Conservation (phyloP, 352 stramenopile genomes). For the Globisporangium cederbergense region DNA sequence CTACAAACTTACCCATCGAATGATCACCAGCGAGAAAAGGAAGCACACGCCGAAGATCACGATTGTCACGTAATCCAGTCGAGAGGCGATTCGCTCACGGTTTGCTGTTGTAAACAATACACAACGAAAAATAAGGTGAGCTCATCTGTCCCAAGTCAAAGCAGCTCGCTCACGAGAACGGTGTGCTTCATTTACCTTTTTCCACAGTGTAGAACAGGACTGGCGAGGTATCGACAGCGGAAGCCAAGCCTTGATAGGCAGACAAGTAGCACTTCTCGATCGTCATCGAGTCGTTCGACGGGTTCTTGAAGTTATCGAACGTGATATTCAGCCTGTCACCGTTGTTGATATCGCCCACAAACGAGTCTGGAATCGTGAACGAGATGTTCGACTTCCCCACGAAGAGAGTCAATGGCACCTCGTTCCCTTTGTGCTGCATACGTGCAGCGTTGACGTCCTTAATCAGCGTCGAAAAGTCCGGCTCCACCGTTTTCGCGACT, state of each 20-base stretch:
- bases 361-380: conserved; percentile 66
- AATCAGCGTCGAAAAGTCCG: conserved; percentile 56
- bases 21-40: conserved; percentile 80
- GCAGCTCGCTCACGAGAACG: background rate
- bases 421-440: conserved; percentile 29
- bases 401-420: conserved; percentile 40
- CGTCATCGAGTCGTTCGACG: conserved; percentile 47
- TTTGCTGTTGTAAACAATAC: conserved; percentile 21
- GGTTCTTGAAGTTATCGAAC: conserved; percentile 65
- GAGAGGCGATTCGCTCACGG: conserved; percentile 49
- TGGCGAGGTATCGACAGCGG: conserved; percentile 59
- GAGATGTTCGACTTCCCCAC: conserved; percentile 63
- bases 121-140: background rate
- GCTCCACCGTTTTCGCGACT: conserved; percentile 53
- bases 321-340: conserved; percentile 62
- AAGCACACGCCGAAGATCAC: conserved; percentile 78
- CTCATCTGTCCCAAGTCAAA: background rate
- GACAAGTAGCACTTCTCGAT: conserved; percentile 73
- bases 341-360: conserved; percentile 64
- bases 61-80: conserved; percentile 66
- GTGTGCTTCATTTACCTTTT: conserved; percentile 18
- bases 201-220: conserved; percentile 40
- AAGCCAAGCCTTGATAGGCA: conserved; percentile 53
- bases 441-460: conserved; percentile 39
- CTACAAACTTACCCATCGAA: conserved; percentile 47